These are phyloP conservation scores for Dioscorea zingiberensis DNA, from an alignment of 106 monocot species.

Conservation along the genomic window DNA sequence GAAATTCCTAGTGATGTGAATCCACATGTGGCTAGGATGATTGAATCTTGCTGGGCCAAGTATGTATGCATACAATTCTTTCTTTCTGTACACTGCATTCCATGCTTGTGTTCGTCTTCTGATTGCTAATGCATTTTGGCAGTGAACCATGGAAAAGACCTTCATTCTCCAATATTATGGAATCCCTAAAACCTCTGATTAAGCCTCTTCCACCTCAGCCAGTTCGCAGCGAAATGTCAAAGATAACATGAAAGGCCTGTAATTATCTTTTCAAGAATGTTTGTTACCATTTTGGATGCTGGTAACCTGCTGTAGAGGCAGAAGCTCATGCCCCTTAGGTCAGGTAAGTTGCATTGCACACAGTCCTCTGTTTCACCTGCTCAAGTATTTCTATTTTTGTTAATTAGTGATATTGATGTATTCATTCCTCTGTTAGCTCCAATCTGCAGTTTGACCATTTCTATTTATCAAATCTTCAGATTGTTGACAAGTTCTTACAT, in stretches of 20 bases:
- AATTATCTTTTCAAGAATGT: background rate
- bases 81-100: background rate
- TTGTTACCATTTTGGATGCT: background rate
- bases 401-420: no score
- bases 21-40: constrained; percentile 62
- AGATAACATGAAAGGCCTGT: constrained; percentile 8
- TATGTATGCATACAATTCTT: constrained; percentile 13
- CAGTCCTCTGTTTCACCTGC: no score
- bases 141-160: constrained; percentile 93
- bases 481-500: no score
- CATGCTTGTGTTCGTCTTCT: background rate
- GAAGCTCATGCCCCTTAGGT: no score
- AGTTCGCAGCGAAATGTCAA: constrained; percentile 16
- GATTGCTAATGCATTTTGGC: constrained; percentile 7
- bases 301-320: no score
- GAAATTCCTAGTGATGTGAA: constrained; percentile 76
- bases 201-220: constrained; percentile 40
- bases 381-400: no score
- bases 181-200: constrained; percentile 56
- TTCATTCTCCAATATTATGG: constrained; percentile 79
- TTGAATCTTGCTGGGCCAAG: constrained; percentile 93
- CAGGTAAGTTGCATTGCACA: no score
- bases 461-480: no score
- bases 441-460: no score
- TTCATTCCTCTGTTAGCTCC: no score